Conservation (phyloP, 108 stramenopile species). For the Cyclotella cryptica region DNA sequence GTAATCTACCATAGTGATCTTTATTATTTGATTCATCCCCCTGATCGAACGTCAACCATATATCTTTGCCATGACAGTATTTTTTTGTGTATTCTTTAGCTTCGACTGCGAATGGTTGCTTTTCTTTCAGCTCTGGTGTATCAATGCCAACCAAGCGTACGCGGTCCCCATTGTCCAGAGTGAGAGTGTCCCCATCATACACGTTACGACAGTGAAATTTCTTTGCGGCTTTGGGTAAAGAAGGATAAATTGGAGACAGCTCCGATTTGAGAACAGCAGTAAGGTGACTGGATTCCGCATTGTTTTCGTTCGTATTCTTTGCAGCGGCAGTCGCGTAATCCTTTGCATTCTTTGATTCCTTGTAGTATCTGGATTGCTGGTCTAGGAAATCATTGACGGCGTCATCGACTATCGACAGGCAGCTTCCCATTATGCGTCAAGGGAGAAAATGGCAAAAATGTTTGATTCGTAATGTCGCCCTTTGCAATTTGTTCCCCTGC, state of each 20-base stretch:
- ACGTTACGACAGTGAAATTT: slow-evolving; percentile 65
- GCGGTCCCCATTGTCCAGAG: slow-evolving; percentile 62
- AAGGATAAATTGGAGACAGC: slow-evolving; percentile 55
- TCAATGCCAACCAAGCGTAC: slow-evolving; percentile 82
- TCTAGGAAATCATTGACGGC: slow-evolving; percentile 40
- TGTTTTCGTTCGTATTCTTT: slow-evolving; percentile 12
- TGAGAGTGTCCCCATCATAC: slow-evolving; percentile 86
- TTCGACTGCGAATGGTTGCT: slow-evolving; percentile 78
- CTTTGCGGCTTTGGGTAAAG: slow-evolving; percentile 62
- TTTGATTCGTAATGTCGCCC: too few species aligned
- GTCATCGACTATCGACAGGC: slow-evolving; percentile 35
- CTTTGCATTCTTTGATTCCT: slow-evolving; percentile 40
- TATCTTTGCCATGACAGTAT: slow-evolving; percentile 61
- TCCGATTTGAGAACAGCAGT: slow-evolving; percentile 39
- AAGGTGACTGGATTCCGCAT: not conserved
- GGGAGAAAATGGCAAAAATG: not conserved
- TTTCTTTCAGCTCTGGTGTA: slow-evolving; percentile 83
- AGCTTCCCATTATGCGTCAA: slow-evolving; percentile 32
- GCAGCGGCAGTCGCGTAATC: slow-evolving; percentile 1
- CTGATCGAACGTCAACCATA: slow-evolving; percentile 56
- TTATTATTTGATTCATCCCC: slow-evolving; percentile 47
- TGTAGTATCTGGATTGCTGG: slow-evolving; percentile 37
- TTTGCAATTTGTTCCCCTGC: too few species aligned
- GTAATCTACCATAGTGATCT: slow-evolving; percentile 77
- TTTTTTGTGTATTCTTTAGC: slow-evolving; percentile 79